These are phyloP conservation scores for Ananas comosus DNA, from an alignment of 176 grass and related monocot genomes.

Conservation along the genomic window DNA sequence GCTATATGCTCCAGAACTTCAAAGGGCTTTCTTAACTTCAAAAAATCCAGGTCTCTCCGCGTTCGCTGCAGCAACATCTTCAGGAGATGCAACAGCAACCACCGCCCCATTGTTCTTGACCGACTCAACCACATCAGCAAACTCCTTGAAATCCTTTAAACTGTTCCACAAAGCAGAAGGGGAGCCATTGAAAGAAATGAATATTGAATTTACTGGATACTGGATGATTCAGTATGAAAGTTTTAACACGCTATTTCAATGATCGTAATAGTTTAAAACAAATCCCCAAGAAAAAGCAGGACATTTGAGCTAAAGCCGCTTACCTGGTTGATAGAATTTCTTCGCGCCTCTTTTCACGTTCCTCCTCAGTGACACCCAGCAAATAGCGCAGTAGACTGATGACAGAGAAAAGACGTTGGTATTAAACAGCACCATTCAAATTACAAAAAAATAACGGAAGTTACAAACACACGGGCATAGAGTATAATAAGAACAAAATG, in stretches of 20 bases:
- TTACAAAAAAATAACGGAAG: constrained; percentile 4
- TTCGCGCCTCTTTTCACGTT: constrained; percentile 79
- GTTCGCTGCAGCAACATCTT: constrained; percentile 61
- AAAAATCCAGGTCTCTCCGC: constrained; percentile 43
- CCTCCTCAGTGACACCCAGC: constrained; percentile 68
- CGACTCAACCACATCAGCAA: constrained; percentile 68
- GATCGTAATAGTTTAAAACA: background rate
- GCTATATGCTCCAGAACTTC: constrained; percentile 9
- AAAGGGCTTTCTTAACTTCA: constrained; percentile 65
- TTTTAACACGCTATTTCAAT: background rate
- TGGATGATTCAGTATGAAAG: background rate
- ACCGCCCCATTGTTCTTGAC: constrained; percentile 70
- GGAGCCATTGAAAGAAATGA: background rate
- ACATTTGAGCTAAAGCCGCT: constrained; percentile 15
- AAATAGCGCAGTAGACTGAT: constrained; percentile 85
- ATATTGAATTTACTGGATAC: background rate
- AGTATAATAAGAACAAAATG: background rate
- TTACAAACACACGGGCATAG: background rate
- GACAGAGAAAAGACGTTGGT: background rate
- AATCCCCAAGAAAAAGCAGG: background rate
- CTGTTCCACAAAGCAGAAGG: constrained; percentile 32
- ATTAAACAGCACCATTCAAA: constrained; percentile 1
- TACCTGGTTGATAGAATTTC: constrained; percentile 91
- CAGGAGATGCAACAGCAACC: constrained; percentile 77
- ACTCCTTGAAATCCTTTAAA: constrained; percentile 92